Evolutionary conservation across 257 asterid species (phyloP).

Genomic region (Gynochthodes officinalis): DNA sequence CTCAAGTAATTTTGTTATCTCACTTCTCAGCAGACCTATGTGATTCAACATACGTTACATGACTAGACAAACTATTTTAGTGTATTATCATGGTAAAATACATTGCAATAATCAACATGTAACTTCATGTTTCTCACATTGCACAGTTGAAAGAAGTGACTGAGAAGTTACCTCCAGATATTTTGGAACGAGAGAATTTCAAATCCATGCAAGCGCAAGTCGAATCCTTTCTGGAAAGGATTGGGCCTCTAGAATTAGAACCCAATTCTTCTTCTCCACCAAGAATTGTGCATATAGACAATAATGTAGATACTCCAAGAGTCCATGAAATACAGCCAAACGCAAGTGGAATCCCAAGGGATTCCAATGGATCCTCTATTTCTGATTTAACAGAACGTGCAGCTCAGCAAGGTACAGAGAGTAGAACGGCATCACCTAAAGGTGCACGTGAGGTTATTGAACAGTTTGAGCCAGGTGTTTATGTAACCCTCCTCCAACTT

Average conservation of each 20-base stretch:
- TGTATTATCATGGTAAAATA: background rate
- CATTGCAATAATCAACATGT: constrained; percentile 1
- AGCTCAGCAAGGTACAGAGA: constrained; percentile 27
- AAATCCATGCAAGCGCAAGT: constrained; percentile 48
- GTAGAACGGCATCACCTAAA: constrained; percentile 33
- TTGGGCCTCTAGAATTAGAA: constrained; percentile 36
- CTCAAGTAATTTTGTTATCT: constrained; percentile 48
- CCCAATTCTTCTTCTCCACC: constrained; percentile 25
- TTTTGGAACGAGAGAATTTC: constrained; percentile 47
- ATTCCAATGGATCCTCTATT: constrained; percentile 35
- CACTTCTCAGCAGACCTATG: constrained; percentile 4
- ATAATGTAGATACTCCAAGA: constrained; percentile 22
- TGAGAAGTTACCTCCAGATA: constrained; percentile 63
- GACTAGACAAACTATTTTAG: no score
- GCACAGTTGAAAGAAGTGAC: constrained; percentile 64
- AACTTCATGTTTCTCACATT: constrained; percentile 18
- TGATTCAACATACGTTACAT: background rate
- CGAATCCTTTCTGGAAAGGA: constrained; percentile 43
- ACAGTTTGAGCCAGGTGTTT: constrained; percentile 95
- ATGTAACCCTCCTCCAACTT: constrained; percentile 60
- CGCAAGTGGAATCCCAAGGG: constrained; percentile 30
- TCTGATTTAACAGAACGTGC: constrained; percentile 31
- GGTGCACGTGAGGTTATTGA: constrained; percentile 61
- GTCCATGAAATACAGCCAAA: constrained; percentile 18
- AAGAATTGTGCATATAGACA: constrained; percentile 17